phyloP scores from a whole-genome alignment of 306 rosid species.

The Cucurbita argyrosperma region DNA sequence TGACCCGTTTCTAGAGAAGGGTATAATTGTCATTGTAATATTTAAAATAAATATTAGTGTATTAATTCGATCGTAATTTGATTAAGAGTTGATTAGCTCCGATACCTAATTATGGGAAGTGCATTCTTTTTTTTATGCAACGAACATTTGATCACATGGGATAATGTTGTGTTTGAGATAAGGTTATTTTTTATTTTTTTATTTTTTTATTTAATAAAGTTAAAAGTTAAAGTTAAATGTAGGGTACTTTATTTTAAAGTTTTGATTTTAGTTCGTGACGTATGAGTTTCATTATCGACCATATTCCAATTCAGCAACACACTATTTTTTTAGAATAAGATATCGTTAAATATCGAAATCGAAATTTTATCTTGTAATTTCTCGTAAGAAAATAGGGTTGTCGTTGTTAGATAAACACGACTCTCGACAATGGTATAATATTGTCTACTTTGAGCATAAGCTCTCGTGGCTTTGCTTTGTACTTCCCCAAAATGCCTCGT shows the following conservation, averaged over 20 bases:
- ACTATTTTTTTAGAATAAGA: too few species aligned
- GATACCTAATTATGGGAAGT: not conserved
- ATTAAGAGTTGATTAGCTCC: not conserved
- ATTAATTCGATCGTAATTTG: not conserved
- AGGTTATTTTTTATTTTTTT: not conserved
- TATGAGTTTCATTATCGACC: too few species aligned
- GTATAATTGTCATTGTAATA: not conserved
- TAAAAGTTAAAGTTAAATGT: not conserved
- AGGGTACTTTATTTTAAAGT: not conserved
- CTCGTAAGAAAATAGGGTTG: too few species aligned
- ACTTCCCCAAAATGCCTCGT: too few species aligned
- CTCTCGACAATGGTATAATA: too few species aligned
- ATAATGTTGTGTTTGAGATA: not conserved
- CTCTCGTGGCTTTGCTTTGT: too few species aligned
- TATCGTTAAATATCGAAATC: too few species aligned
- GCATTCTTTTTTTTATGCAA: not conserved
- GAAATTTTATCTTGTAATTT: too few species aligned
- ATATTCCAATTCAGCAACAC: too few species aligned
- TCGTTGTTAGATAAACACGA: too few species aligned
- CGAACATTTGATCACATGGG: not conserved
- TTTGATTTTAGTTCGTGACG: too few species aligned
- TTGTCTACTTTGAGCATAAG: too few species aligned
- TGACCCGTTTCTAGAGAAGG: not conserved
- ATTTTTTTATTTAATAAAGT: not conserved
- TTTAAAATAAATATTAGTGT: not conserved